These are phyloP conservation scores for Strobilomyces echinocephalus DNA, from an alignment of 768 basidiomycete species.

Conservation along the genomic window DNA sequence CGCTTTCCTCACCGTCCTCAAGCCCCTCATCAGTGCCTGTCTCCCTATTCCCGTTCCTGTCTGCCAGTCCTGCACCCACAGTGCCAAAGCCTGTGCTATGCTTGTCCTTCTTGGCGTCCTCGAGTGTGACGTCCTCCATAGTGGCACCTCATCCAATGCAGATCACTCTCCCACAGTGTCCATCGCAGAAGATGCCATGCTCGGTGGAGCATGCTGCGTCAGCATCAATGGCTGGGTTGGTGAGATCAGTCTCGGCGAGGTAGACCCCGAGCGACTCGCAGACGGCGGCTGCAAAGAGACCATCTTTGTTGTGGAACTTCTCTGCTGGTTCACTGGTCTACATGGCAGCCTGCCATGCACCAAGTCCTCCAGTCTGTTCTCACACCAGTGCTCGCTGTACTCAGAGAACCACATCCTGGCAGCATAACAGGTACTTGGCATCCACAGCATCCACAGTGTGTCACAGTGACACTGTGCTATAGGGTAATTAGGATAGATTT, in stretches of 20 bases:
- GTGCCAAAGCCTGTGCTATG: constrained; percentile 55
- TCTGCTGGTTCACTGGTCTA: constrained; percentile 63
- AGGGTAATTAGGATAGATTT: too few species aligned
- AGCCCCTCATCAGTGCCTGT: constrained; percentile 51
- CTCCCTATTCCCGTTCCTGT: constrained; percentile 43
- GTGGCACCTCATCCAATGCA: constrained; percentile 37
- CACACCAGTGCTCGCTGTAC: constrained; percentile 15
- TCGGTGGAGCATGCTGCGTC: constrained; percentile 18
- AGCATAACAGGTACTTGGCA: too few species aligned
- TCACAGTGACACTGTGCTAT: too few species aligned
- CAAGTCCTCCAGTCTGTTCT: background rate
- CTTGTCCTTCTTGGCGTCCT: constrained; percentile 74
- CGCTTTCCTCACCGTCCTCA: constrained; percentile 66
- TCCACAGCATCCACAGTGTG: too few species aligned
- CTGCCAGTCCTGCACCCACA: constrained; percentile 34
- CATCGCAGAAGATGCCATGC: constrained; percentile 28
- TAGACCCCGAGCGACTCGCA: constrained; percentile 65
- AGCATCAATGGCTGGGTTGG: constrained; percentile 30
- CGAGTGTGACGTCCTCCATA: constrained; percentile 55
- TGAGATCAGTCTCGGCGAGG: constrained; percentile 59
- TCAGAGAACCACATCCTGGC: too few species aligned
- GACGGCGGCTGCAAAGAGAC: constrained; percentile 64
- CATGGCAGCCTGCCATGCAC: constrained; percentile 31
- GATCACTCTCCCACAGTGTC: constrained; percentile 7
- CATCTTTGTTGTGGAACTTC: constrained; percentile 57